Evolutionary conservation across 2,329 filamentous ascomycete genomes (phyloP).

Genomic region (Fusarium falciforme): DNA sequence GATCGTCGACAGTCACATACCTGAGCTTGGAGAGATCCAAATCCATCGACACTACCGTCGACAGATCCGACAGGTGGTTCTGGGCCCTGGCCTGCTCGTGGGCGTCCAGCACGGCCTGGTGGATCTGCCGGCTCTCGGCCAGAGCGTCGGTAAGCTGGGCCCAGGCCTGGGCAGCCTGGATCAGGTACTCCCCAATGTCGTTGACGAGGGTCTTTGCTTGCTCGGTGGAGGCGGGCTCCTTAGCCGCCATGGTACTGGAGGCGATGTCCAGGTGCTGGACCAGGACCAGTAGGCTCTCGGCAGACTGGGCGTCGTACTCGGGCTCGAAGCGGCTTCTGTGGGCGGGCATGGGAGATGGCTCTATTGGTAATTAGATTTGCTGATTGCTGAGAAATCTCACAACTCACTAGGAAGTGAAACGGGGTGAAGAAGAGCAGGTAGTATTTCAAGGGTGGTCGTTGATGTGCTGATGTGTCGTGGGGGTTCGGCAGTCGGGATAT

Average conservation of each 20-base stretch:
- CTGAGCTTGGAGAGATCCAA: slow-evolving; percentile 38
- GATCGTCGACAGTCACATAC: slow-evolving; percentile 1
- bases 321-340: slow-evolving; percentile 7
- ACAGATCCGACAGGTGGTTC: slow-evolving; percentile 45
- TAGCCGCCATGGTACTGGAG: slow-evolving; percentile 25
- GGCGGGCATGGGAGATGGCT: slow-evolving; percentile 16
- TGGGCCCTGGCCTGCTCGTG: slow-evolving; percentile 43
- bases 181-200: slow-evolving; percentile 52
- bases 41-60: slow-evolving; percentile 46
- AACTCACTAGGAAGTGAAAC: background rate
- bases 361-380: background rate
- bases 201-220: slow-evolving; percentile 42
- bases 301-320: slow-evolving; percentile 23
- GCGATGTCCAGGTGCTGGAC: slow-evolving; percentile 23
- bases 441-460: background rate
- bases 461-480: background rate
- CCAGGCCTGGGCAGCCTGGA: slow-evolving; percentile 48
- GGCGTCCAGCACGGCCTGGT: slow-evolving; percentile 41
- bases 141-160: slow-evolving; percentile 48
- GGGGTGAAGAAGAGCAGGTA: background rate
- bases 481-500: background rate
- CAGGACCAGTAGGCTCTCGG: slow-evolving; percentile 21
- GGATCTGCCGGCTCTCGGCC: slow-evolving; percentile 47
- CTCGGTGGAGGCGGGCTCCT: slow-evolving; percentile 11
- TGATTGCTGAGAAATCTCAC: no score